A percentile compares a stretch with the other conserved stretches of the same genome.
Conservation (phyloP, 2,329 filamentous ascomycete genomes). For the Teratosphaeria zuluensis region DNA sequence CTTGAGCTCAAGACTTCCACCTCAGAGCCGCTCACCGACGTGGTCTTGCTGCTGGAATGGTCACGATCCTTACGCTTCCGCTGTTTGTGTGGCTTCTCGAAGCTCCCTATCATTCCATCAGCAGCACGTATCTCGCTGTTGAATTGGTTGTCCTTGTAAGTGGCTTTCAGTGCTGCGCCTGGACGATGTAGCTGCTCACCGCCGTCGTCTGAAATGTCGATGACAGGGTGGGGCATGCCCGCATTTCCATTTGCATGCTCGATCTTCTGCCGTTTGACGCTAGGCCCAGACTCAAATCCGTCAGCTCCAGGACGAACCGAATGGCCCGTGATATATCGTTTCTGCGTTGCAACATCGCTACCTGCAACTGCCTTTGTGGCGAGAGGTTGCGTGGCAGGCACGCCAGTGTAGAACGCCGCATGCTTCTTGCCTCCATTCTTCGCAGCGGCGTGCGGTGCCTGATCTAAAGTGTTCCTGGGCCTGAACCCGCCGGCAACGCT, state of each 20-base stretch:
- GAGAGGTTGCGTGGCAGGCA: background rate
- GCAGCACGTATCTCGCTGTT: background rate
- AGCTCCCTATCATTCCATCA: background rate
- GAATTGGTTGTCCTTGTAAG: background rate
- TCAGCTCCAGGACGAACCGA: background rate
- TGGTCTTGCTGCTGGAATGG: background rate
- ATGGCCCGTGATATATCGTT: background rate
- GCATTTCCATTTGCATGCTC: background rate
- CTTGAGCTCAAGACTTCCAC: background rate
- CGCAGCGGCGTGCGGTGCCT: background rate
- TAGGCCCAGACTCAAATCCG: background rate
- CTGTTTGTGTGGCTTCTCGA: background rate
- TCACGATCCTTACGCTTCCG: background rate
- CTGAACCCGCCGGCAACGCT: background rate
- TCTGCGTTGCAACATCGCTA: background rate
- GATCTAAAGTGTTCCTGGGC: conserved; percentile 1
- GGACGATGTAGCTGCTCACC: background rate
- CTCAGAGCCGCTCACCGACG: background rate
- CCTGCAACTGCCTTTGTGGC: background rate
- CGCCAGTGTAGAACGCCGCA: background rate
- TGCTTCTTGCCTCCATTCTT: background rate
- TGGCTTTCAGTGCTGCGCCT: background rate
- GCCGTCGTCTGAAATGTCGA: conserved; percentile 2
- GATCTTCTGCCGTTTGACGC: conserved; percentile 1
- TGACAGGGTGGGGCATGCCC: background rate